Base-by-base conservation (phyloP, 2,329 filamentous ascomycete species). In the Penicillium sp. region DNA sequence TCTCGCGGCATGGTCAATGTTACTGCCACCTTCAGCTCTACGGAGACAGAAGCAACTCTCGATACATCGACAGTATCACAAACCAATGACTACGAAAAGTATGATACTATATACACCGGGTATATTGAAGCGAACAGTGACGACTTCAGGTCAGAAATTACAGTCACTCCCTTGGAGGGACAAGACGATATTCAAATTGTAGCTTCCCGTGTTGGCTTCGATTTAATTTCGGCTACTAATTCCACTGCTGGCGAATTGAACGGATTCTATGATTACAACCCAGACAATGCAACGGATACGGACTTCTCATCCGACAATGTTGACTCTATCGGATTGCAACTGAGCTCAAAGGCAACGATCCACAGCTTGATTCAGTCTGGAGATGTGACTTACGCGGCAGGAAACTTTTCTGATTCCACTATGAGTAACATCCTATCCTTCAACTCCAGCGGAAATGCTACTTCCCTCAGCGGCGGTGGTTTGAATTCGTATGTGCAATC, bases 51-150 rank as follows among this genome's bases (percentile, higher is more conserved):
- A 67, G 72, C 64, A 63, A 75, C 65, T 61, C 77, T 82, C 5
- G 79, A 86, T 57, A 80, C 83, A 26, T 83, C 80, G 0, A 81
- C 83, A 0, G 76, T 97, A 7, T 95, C 83, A 69, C 94, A 99
- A 73, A 96, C 92, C 18, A 99, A 99, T 74, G 83, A 95, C 69
- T 95, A 87, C 71, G 93, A 97, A 78, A 99, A 99, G 73, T 97
- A 96, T 68, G 94, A 99, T 68, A 86, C 90, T 63, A 86, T 99
- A 58, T 96, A 91, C 74, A 88, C 87, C 62, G 94, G 92, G 47
- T 85, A 85, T 62, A 85, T 99, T 54, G 91, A 97, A 68, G 86
- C 86, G 54, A 85, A 83, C 53, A 87, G 83, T 9, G 78, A 77
- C 60, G 82, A 81, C 20, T 97, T 97, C 78, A 86, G 86, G 43